Conservation (phyloP, 208 protist genomes). For the Leishmania tarentolae region DNA sequence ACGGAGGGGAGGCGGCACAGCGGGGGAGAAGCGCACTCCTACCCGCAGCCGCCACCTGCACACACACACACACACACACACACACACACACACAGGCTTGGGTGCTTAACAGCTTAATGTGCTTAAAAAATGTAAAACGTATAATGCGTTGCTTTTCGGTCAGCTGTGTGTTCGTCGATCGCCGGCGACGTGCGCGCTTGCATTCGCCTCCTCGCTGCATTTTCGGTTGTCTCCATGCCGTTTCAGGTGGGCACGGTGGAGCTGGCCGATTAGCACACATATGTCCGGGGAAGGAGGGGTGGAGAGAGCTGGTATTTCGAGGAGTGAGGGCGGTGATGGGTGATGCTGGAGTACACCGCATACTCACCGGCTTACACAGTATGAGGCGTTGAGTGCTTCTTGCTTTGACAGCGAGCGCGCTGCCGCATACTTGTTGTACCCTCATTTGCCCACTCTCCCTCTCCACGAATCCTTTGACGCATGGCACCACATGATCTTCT, state of each 20-base stretch:
- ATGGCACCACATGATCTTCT: not conserved
- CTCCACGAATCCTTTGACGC: not conserved
- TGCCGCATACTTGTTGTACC: not conserved
- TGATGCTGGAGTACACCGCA: not conserved
- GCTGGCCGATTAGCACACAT: not conserved
- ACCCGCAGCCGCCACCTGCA: not conserved
- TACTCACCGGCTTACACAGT: not conserved
- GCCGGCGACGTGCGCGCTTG: not conserved
- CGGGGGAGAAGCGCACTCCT: not conserved
- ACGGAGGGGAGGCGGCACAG: not conserved
- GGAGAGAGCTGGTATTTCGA: not conserved
- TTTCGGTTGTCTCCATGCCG: not conserved
- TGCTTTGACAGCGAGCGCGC: not conserved
- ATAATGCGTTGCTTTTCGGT: no score
- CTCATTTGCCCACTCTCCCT: slow-evolving; percentile 14
- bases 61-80: not conserved
- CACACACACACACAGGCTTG: not conserved
- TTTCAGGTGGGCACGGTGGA: not conserved
- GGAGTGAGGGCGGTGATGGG: not conserved
- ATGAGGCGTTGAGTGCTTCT: not conserved
- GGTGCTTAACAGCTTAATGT: not conserved
- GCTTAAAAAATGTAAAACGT: not conserved
- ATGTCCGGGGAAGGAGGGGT: not conserved
- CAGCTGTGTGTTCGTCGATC: not conserved
- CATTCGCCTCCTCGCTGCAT: not conserved